Evolutionary conservation across 192 early-diverging fungal species (phyloP).

Genomic region (Entomortierella lignicola): DNA sequence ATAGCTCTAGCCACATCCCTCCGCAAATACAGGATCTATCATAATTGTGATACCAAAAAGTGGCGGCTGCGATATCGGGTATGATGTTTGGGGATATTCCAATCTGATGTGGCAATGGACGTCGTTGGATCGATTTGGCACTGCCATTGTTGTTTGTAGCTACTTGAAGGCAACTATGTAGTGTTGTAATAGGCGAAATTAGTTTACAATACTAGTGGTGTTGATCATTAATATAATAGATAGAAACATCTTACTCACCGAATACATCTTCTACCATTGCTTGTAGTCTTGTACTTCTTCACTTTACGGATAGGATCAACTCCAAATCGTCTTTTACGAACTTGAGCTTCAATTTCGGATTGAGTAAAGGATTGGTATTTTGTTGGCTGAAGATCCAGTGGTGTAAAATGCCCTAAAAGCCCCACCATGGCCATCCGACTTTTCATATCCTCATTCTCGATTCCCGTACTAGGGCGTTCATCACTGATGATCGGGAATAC

Average conservation of each 20-base stretch:
- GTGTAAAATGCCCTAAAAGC: constrained; percentile 15
- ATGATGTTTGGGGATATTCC: constrained; percentile 15
- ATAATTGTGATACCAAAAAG: constrained; percentile 50
- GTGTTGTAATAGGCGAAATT: not conserved
- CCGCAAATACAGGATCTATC: constrained; percentile 51
- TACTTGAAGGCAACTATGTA: constrained; percentile 36
- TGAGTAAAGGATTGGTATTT: constrained; percentile 1
- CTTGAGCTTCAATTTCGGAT: constrained; percentile 41
- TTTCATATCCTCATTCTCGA: not conserved
- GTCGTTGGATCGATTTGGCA: not conserved
- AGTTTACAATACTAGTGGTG: not conserved
- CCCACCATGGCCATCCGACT: constrained; percentile 15
- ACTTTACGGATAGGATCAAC: constrained; percentile 47
- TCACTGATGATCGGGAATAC: constrained; percentile 30
- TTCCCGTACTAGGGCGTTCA: constrained; percentile 4
- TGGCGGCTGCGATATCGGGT: constrained; percentile 37
- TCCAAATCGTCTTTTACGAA: constrained; percentile 48
- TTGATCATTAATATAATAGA: not conserved
- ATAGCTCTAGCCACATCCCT: constrained; percentile 52
- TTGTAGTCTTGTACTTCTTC: constrained; percentile 50
- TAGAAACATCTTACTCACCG: constrained; percentile 13
- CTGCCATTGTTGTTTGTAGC: constrained; percentile 21
- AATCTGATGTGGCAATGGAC: constrained; percentile 10
- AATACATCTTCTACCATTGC: constrained; percentile 34
- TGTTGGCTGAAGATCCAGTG: constrained; percentile 13